Conservation (phyloP, 306 rosid genomes). For the Elaeagnus macrophylla region DNA sequence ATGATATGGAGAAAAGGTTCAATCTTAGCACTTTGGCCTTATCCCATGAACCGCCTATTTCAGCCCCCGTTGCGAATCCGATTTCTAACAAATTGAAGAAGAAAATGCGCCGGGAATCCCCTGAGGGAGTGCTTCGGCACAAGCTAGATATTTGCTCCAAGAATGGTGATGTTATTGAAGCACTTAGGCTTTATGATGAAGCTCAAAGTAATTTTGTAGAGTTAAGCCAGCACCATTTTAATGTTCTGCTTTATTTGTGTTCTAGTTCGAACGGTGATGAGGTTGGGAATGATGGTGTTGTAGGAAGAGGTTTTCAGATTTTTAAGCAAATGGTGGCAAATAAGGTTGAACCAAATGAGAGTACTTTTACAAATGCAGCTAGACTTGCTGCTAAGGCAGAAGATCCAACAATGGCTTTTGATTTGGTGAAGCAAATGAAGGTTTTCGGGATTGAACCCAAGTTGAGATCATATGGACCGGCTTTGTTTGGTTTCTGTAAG, state of each 20-base stretch:
- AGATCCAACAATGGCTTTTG: slow-evolving; percentile 83
- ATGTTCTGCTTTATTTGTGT: slow-evolving; percentile 57
- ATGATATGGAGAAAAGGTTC: slow-evolving; percentile 10
- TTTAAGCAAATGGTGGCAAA: slow-evolving; percentile 57
- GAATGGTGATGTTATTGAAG: slow-evolving; percentile 40
- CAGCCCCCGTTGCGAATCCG: not conserved
- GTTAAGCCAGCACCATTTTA: slow-evolving; percentile 45
- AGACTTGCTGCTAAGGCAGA: slow-evolving; percentile 64
- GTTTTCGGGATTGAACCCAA: slow-evolving; percentile 41
- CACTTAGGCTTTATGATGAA: slow-evolving; percentile 65
- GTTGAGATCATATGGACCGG: slow-evolving; percentile 83
- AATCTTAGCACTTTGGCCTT: slow-evolving; percentile 23
- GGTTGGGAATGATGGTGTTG: slow-evolving; percentile 14
- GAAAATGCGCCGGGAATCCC: slow-evolving; percentile 42
- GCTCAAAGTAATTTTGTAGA: slow-evolving; percentile 36
- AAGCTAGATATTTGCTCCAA: slow-evolving; percentile 52
- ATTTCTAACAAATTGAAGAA: slow-evolving; percentile 29
- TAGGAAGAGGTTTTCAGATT: slow-evolving; percentile 70
- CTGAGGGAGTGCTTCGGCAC: slow-evolving; percentile 36
- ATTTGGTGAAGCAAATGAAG: slow-evolving; percentile 65
- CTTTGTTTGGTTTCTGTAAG: slow-evolving; percentile 68
- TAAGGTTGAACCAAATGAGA: slow-evolving; percentile 57
- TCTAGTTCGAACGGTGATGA: slow-evolving; percentile 16
- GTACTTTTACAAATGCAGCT: slow-evolving; percentile 72
- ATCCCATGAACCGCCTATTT: slow-evolving; percentile 16